Evolutionary conservation across 495 filamentous ascomycete species (phyloP), one percentile per base, ranked within the genome.

Genomic region (Xylaria curta): DNA sequence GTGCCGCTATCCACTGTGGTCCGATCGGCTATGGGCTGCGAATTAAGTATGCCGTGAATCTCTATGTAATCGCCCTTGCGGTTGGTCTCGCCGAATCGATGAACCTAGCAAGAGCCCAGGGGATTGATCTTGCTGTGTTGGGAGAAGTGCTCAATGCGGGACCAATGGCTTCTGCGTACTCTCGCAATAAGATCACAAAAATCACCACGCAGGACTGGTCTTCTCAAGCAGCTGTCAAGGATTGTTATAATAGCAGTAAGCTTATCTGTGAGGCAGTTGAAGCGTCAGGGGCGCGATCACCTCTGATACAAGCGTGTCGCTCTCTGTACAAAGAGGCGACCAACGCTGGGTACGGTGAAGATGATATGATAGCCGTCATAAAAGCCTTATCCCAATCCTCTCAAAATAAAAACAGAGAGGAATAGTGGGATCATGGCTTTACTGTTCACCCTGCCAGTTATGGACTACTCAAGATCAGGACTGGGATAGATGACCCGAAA

Each of bases 201-300:
- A 64, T 70, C 54, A 42, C 42, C 42, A 62, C 49, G 17, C 24
- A 53, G 26, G 71, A 73, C 31, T 73, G 66, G 66, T 62, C 54
- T 6, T 28, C 71, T 36, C 71, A 70, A 42, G 71, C 66, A 17
- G 46, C 66, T 19, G 21, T 44, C n/a, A 69, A 70, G 56, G 71
- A 73, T 36, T 73, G 66, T 61, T 73, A 70, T 38, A 73, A 73
- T 53, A 70, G 53, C 36, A 73, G 54, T 21, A 60, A 70, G 44
- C 66, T 73, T 33, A 70, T 70, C n/a, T 61, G 56, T 19, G 10
- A 56, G 7, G 71, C 71, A 13, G 71, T 53, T 19, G 62, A 70
- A 53, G 66, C 33, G 15, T 58, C 66, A 28, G 65, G 53, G 2
- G 65, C 66, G 9, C 31, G 59, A 21, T 53, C 65, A 19, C 71